phyloP scores from a whole-genome alignment of 2,329 filamentous ascomycete species.

The Biscogniauxia mediterranea region DNA sequence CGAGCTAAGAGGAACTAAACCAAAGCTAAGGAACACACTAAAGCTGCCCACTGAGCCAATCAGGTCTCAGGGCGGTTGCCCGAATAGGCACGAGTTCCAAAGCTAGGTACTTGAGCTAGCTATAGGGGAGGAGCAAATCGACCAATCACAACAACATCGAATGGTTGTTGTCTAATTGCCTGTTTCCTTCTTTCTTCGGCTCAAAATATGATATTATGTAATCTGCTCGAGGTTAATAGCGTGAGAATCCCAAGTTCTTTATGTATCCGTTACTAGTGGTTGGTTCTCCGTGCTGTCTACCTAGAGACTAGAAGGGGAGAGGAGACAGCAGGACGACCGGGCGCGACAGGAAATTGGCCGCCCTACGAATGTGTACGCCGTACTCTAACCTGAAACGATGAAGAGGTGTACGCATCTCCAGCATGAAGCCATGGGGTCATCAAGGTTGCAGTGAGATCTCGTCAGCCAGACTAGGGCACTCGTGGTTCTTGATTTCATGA shows the following conservation, averaged over 20 bases:
- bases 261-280: too few species aligned
- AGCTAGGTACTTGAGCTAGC: too few species aligned
- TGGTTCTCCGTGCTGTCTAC: too few species aligned
- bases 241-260: too few species aligned
- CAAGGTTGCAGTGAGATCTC: slow-evolving; percentile 3
- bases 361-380: background rate
- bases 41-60: background rate
- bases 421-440: slow-evolving; percentile 2
- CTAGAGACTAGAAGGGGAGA: background rate
- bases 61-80: background rate
- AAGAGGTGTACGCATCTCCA: slow-evolving; percentile 9
- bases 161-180: too few species aligned
- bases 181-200: too few species aligned
- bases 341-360: slow-evolving; percentile 5
- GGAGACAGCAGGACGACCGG: slow-evolving; percentile 4
- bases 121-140: too few species aligned
- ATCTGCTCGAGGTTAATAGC: too few species aligned
- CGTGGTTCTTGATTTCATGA: background rate
- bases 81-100: background rate
- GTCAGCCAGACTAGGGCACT: slow-evolving; percentile 5
- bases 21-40: background rate
- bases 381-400: slow-evolving; percentile 7
- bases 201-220: too few species aligned
- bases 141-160: too few species aligned
- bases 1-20: background rate